Evolutionary conservation across 164 flowering plant genomes (phyloP).

Genomic region (Umbellularia californica): DNA sequence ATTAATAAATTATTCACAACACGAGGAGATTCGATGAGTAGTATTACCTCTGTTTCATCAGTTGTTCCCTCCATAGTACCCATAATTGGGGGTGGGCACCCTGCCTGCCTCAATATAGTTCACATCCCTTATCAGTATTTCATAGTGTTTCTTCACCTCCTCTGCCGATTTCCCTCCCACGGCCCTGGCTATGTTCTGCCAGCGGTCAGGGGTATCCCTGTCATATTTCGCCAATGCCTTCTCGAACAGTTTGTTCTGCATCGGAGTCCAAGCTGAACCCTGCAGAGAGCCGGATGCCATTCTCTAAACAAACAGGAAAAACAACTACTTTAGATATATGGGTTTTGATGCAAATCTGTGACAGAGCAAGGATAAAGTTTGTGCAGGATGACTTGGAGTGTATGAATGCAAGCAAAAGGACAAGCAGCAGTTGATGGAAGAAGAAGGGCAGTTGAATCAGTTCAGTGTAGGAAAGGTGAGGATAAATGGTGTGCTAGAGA

Average conservation of each 20-base stretch:
- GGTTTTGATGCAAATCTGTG: neutral
- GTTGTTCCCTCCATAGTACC: slow-evolving; percentile 13
- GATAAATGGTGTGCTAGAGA: neutral
- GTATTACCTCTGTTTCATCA: neutral
- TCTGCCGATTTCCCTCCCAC: slow-evolving; percentile 64
- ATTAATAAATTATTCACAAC: too few species aligned
- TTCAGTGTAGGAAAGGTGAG: neutral
- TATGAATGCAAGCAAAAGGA: neutral
- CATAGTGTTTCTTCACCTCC: slow-evolving; percentile 68
- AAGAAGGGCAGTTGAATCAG: neutral
- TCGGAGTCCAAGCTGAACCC: slow-evolving; percentile 47
- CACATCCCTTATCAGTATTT: slow-evolving; percentile 49
- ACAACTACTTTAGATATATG: neutral
- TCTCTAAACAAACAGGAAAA: neutral
- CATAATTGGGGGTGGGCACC: slow-evolving; percentile 57
- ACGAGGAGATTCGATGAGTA: too few species aligned
- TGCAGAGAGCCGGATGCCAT: slow-evolving; percentile 30
- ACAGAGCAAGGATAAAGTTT: neutral
- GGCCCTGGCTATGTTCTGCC: slow-evolving; percentile 60
- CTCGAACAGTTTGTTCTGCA: slow-evolving; percentile 69
- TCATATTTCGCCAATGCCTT: slow-evolving; percentile 55
- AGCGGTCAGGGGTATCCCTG: slow-evolving; percentile 62
- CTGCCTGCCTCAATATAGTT: slow-evolving; percentile 52
- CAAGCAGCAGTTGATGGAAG: neutral
- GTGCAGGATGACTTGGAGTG: neutral